Base-by-base conservation (phyloP, 768 basidiomycete genomes). In the Thelephora aurantiotincta region DNA sequence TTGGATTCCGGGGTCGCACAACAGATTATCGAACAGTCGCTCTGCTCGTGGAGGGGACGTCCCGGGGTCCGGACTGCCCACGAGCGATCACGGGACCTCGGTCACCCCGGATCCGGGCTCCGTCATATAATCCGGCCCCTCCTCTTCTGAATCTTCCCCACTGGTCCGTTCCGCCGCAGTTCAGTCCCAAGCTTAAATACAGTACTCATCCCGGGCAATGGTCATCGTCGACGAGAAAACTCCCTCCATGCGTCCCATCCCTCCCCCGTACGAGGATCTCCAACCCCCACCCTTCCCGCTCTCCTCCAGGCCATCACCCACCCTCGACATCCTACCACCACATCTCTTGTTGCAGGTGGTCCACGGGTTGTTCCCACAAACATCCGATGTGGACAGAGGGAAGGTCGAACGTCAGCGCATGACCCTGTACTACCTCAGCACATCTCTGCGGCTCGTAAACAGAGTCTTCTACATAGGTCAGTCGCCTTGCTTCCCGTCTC, bases 301-400 rank as follows among this genome's bases (percentile, higher is more conserved):
- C 38, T 45, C 43, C 11, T 16, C 12, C 26, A 48, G 51, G 9
- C 23, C 33, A 16, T 48, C 54, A 13, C 51, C 47, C 2, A 54
- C 43, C 12, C 49, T 74, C 0, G 56, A 59, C 6, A 63, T 64
- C 0, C 55, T 85, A 0, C 79, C 84, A 0, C 54, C 79, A 0
- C 75, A 86, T 51, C 58, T 89, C 19, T 68, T 88, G 3, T 72
- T 89, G 43, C 72, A 80, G 44, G 72, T 87, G 45, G 73, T 90
- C 3, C 75, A 82, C 58, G 62, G 67, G 53, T 73, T 75, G 2
- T 84, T 88, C 56, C 77, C 80, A 1, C 68, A 66, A 45, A 58
- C 60, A 11, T 50, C 62, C n/a, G 65, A 70, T 54, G 58, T 69
- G 44, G 65, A 68, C 14, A 56, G 62, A 35, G 59, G 62, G 23